phyloP scores from a whole-genome alignment of 2,329 filamentous ascomycete genomes.

The Orbilia quercus region DNA sequence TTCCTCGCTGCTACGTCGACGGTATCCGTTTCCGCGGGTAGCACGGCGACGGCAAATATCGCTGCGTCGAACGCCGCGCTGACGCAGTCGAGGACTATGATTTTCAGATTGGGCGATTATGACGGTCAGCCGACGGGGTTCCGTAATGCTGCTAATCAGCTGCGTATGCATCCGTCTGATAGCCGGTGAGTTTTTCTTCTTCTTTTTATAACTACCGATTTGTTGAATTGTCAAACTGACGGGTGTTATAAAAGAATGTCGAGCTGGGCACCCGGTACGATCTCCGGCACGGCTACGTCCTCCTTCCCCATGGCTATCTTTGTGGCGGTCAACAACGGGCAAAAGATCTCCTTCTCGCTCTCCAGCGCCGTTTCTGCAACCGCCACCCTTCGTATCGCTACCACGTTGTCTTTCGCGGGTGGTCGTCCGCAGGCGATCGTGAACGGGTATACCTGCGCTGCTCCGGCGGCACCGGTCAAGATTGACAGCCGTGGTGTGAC shows the following conservation, averaged over 20 bases:
- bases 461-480: constrained; percentile 70
- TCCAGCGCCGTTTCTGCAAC: constrained; percentile 65
- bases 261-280: constrained; percentile 26
- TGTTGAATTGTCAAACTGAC: not conserved
- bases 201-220: not conserved
- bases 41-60: constrained; percentile 67
- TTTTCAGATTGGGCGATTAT: constrained; percentile 74
- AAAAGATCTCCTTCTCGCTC: constrained; percentile 71
- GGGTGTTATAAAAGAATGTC: constrained; percentile 16
- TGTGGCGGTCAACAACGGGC: constrained; percentile 62
- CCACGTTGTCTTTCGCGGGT: constrained; percentile 72
- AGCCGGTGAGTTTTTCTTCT: constrained; percentile 6
- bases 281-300: constrained; percentile 7
- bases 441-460: constrained; percentile 65
- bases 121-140: constrained; percentile 74
- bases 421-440: constrained; percentile 70
- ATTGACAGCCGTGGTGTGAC: constrained; percentile 75
- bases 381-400: constrained; percentile 73
- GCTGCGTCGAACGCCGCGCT: constrained; percentile 61
- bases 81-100: constrained; percentile 66
- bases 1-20: constrained; percentile 67
- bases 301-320: constrained; percentile 75
- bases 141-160: constrained; percentile 74
- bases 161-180: constrained; percentile 76
- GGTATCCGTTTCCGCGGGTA: constrained; percentile 68